phyloP scores from a whole-genome alignment of 1,284 basidiomycete genomes.

The Neolentinus lepideus region DNA sequence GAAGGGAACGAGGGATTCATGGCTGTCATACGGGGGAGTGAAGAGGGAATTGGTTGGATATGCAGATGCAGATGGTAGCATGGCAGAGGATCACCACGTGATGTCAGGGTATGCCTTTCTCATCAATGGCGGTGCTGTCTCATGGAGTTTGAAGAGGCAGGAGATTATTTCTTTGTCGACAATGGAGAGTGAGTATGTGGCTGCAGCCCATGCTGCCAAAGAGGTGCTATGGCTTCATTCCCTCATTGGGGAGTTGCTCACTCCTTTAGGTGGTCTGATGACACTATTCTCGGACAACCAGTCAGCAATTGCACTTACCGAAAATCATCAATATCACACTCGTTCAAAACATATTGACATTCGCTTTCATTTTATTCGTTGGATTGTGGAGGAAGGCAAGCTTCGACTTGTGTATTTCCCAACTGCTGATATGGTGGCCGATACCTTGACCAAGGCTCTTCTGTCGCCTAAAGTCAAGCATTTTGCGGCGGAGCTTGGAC shows the following conservation, averaged over 20 bases:
- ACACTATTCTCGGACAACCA: no score
- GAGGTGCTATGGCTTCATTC: no score
- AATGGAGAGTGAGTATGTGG: no score
- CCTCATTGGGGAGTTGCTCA: no score
- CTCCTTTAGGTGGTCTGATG: no score
- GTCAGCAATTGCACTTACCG: constrained; percentile 20
- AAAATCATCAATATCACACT: constrained; percentile 17
- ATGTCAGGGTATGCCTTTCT: constrained; percentile 16
- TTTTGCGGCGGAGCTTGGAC: no score
- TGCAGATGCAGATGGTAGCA: constrained; percentile 16
- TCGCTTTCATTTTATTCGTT: constrained; percentile 22
- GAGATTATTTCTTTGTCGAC: constrained; percentile 15
- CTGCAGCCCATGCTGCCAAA: no score
- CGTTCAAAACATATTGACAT: constrained; percentile 28
- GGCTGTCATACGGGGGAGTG: constrained; percentile 8
- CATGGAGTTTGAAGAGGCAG: constrained; percentile 16
- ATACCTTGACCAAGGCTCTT: constrained; percentile 20
- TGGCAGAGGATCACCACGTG: constrained; percentile 8
- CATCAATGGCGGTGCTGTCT: constrained; percentile 12
- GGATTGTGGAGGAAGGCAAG: constrained; percentile 13
- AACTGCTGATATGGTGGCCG: constrained; percentile 15
- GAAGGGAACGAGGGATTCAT: constrained; percentile 11
- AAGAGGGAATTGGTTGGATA: constrained; percentile 9
- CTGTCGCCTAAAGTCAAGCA: no score
- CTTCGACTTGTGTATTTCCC: constrained; percentile 12